phyloP scores from a whole-genome alignment of 495 filamentous ascomycete species.

The Penicillium salamii region DNA sequence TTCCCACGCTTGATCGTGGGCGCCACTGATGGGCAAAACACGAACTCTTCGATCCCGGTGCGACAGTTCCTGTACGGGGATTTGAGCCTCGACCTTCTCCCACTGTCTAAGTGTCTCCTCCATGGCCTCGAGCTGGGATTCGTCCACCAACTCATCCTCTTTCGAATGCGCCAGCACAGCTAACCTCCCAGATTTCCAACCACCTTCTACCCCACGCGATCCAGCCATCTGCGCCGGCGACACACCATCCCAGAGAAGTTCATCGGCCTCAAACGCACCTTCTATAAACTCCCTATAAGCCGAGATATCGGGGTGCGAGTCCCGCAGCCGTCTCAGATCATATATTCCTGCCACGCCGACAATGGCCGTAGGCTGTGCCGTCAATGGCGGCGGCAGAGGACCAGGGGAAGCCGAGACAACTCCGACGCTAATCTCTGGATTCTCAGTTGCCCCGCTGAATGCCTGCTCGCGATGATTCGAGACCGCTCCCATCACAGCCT shows the following conservation, averaged over 20 bases:
- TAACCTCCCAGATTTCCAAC: constrained; percentile 42
- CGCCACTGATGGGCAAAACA: constrained; percentile 48
- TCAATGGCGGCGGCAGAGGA: constrained; percentile 18
- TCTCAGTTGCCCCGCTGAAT: constrained; percentile 5
- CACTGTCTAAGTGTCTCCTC: constrained; percentile 30
- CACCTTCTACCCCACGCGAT: constrained; percentile 29
- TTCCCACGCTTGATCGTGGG: constrained; percentile 62
- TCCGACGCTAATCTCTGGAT: constrained; percentile 4
- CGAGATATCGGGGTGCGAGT: constrained; percentile 40
- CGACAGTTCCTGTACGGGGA: constrained; percentile 32
- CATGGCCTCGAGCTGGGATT: constrained; percentile 51
- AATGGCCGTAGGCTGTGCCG: constrained; percentile 44
- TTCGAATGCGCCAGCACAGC: constrained; percentile 58
- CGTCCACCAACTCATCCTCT: constrained; percentile 60
- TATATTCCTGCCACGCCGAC: constrained; percentile 67
- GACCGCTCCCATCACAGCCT: constrained; percentile 53
- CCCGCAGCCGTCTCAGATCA: constrained; percentile 54
- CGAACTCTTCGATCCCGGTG: constrained; percentile 44
- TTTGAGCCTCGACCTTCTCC: constrained; percentile 20
- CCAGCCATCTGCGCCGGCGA: constrained; percentile 46
- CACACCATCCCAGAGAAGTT: constrained; percentile 47
- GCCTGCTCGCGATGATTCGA: constrained; percentile 21
- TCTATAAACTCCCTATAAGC: constrained; percentile 58
- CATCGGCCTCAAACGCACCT: constrained; percentile 61
- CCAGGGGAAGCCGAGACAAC: constrained; percentile 17